Evolutionary conservation across 306 rosid genomes (phyloP).

Genomic region (Prunus campanulata): DNA sequence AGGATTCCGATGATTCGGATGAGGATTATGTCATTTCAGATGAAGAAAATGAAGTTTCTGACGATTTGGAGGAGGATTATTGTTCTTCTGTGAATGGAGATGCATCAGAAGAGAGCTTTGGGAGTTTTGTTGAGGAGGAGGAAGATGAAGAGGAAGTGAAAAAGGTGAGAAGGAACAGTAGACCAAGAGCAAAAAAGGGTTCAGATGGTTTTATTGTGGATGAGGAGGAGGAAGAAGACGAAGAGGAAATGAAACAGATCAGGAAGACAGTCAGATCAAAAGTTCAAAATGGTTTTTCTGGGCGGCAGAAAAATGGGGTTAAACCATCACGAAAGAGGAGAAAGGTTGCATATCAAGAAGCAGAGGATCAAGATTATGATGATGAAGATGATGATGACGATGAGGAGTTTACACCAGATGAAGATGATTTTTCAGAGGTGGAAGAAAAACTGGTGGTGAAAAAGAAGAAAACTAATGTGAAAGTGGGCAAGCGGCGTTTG

Average conservation of each 20-base stretch:
- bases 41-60: slow-evolving; percentile 62
- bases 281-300: slow-evolving; percentile 13
- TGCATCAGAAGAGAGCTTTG: slow-evolving; percentile 63
- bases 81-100: slow-evolving; percentile 59
- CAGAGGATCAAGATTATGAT: slow-evolving; percentile 36
- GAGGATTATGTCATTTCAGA: slow-evolving; percentile 87
- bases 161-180: slow-evolving; percentile 24
- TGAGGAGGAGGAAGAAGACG: slow-evolving; percentile 22
- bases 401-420: slow-evolving; percentile 75
- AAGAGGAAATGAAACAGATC: slow-evolving; percentile 20
- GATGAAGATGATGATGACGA: slow-evolving; percentile 44
- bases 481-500: slow-evolving; percentile 39
- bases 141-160: slow-evolving; percentile 51
- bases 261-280: slow-evolving; percentile 12
- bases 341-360: slow-evolving; percentile 16
- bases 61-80: slow-evolving; percentile 52
- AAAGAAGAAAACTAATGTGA: slow-evolving; percentile 50
- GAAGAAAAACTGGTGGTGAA: slow-evolving; percentile 46
- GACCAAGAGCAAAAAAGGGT: slow-evolving; percentile 14
- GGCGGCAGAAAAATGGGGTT: slow-evolving; percentile 13
- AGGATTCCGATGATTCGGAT: slow-evolving; percentile 81
- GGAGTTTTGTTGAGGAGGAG: slow-evolving; percentile 33
- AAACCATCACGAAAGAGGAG: slow-evolving; percentile 17
- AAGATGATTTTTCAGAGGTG: slow-evolving; percentile 67
- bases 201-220: slow-evolving; percentile 12